A percentile compares a stretch with the other conserved stretches of the same genome.
phyloP scores from a whole-genome alignment of 1,139 yeast genomes.

The Yamadazyma jaroonii region DNA sequence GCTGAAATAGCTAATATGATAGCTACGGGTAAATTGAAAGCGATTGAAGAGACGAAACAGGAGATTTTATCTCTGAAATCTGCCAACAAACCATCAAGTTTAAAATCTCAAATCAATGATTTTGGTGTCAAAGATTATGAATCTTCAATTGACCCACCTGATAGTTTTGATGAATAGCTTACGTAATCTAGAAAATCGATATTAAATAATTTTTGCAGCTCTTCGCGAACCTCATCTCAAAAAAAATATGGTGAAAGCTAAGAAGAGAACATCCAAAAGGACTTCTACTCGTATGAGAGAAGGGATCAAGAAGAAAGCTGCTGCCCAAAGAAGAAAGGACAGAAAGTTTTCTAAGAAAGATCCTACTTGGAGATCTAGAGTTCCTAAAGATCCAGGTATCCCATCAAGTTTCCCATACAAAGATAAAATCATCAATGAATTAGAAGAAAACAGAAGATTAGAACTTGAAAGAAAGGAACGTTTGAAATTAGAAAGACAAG shows the following conservation, averaged over 20 bases:
- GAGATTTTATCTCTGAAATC: background rate
- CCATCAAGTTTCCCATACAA: slow-evolving; percentile 95
- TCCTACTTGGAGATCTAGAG: slow-evolving; percentile 86
- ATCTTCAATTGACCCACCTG: no score
- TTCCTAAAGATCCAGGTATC: slow-evolving; percentile 86
- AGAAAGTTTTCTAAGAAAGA: slow-evolving; percentile 81
- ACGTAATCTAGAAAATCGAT: no score
- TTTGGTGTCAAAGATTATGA: background rate
- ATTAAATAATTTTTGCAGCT: slow-evolving; percentile 3
- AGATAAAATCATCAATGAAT: slow-evolving; percentile 74
- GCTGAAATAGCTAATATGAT: background rate
- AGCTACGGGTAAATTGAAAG: background rate
- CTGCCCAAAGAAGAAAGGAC: slow-evolving; percentile 87
- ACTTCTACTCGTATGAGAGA: slow-evolving; percentile 89
- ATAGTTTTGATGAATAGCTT: background rate
- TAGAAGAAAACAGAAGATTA: slow-evolving; percentile 66
- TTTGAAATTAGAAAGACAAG: slow-evolving; percentile 44
- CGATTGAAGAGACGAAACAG: background rate
- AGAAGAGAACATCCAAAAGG: slow-evolving; percentile 80
- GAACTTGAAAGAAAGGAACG: slow-evolving; percentile 61
- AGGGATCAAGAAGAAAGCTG: slow-evolving; percentile 93
- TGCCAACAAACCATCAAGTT: background rate
- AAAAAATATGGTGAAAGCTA: slow-evolving; percentile 39
- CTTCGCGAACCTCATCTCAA: slow-evolving; percentile 4
- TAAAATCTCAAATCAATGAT: background rate